phyloP scores from a whole-genome alignment of 2,329 filamentous ascomycete genomes.

The Pseudopithomyces chartarum region DNA sequence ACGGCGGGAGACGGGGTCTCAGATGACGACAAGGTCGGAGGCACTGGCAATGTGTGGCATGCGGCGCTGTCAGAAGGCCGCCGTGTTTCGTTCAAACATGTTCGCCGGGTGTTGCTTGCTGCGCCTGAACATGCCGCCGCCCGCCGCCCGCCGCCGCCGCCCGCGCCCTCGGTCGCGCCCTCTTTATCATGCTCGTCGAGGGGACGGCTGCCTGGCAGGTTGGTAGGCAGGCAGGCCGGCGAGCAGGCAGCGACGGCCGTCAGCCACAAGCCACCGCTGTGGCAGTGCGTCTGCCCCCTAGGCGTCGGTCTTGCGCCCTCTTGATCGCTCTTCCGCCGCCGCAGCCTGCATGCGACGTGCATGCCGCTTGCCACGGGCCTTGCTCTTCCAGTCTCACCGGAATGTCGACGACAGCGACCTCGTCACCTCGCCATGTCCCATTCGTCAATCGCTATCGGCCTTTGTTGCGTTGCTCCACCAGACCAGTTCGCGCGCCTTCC shows the following conservation, averaged over 20 bases:
- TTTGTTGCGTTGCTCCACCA: not conserved
- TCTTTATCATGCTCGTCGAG: not conserved
- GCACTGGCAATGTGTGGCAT: not conserved
- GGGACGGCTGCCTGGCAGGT: not conserved
- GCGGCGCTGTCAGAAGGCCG: constrained; percentile 2
- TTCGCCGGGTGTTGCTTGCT: not conserved
- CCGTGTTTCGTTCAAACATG: not conserved
- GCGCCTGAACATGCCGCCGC: too few relatives aligned
- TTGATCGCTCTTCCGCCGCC: too few relatives aligned
- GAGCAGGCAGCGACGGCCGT: not conserved
- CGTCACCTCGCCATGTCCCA: not conserved
- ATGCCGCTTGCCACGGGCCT: not conserved
- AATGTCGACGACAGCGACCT: not conserved
- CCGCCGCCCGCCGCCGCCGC: not conserved
- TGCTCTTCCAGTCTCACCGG: constrained; percentile 5
- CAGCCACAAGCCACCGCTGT: not conserved
- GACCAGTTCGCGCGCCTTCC: constrained; percentile 5
- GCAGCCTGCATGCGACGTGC: not conserved
- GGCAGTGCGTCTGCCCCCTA: not conserved
- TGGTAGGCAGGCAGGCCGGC: not conserved
- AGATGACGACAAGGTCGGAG: constrained; percentile 34
- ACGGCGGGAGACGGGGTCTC: constrained; percentile 4
- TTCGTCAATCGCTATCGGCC: constrained; percentile 5
- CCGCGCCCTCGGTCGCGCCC: not conserved
- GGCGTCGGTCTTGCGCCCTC: too few relatives aligned